phyloP scores from a whole-genome alignment of 2,329 filamentous ascomycete species.

The Botrytis galanthina region DNA sequence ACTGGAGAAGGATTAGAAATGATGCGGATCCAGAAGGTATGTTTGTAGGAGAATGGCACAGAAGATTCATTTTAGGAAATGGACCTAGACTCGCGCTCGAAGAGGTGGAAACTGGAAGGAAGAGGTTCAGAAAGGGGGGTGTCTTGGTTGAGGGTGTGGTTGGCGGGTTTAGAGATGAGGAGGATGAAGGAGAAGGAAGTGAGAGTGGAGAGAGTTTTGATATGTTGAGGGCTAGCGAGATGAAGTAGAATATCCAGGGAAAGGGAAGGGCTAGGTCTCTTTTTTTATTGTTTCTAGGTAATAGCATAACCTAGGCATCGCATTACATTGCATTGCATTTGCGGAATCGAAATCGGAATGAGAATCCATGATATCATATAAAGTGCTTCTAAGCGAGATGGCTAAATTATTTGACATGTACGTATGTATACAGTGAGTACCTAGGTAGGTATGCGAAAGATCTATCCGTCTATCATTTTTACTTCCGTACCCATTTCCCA shows the following conservation, averaged over 20 bases:
- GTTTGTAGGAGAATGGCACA: conserved; percentile 90
- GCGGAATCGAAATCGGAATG: background rate
- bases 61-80: conserved; percentile 58
- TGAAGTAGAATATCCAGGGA: conserved; percentile 6
- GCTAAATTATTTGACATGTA: too few species aligned
- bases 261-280: background rate
- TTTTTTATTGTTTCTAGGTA: background rate
- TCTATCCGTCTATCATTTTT: background rate
- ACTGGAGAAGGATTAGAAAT: conserved; percentile 67
- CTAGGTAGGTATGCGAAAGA: background rate
- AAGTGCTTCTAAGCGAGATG: background rate
- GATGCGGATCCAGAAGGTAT: conserved; percentile 76
- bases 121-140: conserved; percentile 31
- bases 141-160: conserved; percentile 29
- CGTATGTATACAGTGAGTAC: background rate
- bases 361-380: background rate
- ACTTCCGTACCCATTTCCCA: background rate
- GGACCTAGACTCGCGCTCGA: conserved; percentile 33
- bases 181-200: conserved; percentile 21
- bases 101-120: conserved; percentile 33
- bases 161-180: conserved; percentile 11
- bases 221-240: conserved; percentile 31
- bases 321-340: background rate
- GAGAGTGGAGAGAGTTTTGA: conserved; percentile 35
- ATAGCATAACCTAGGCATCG: background rate